Evolutionary conservation across 225 moss, liverwort and hornwort species (phyloP), one percentile per base, ranked within the genome.

Genomic region (Physcomitrellopsis africana): DNA sequence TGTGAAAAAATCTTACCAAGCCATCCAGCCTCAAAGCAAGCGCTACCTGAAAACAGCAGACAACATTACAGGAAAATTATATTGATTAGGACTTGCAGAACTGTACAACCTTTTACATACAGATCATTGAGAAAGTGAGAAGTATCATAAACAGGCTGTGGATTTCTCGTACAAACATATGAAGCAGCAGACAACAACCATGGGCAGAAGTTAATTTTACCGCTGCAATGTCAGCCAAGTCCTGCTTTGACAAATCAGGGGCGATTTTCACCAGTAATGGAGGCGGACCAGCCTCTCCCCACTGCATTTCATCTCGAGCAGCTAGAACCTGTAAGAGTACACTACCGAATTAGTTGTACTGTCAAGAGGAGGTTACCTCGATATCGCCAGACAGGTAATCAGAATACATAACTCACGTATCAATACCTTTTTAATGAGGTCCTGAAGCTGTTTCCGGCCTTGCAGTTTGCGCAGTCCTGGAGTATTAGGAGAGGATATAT

Each of bases 291-390:
- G 87, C 77, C 47, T 87, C 85, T 54, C 89, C 97, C 97, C 97
- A 99, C 76, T 99, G 97, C 97, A 99, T 94, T 79, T 99, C 94
- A 77, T 99, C 97, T 61, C 97, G 91, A 57, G 97, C 97, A 66
- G 94, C 94, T 74, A 99, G 65, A 71, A 99, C 93, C 93, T 93
- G 73, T 64, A 75, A 62, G 41, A 55, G 46, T 24, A 57, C 13
- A 58, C 13, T 17, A 55, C 46, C 23, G 6, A 16, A 67, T 77
- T 48, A 86, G 62, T 73, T 60, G 37, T 69, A 52, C 64, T 24
- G 26, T 53, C 52, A 24, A 24, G 37, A 73, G 10, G 69, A 11
- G 9, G 3, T 15, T 65, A 20, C 16, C n/a, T 58, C n/a, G 60
- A 43, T 37, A 10, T 23, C n/a, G 22, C 13, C 62, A 45, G 12